Conservation (phyloP, 2,329 filamentous ascomycete species). For the Alternaria sp. region DNA sequence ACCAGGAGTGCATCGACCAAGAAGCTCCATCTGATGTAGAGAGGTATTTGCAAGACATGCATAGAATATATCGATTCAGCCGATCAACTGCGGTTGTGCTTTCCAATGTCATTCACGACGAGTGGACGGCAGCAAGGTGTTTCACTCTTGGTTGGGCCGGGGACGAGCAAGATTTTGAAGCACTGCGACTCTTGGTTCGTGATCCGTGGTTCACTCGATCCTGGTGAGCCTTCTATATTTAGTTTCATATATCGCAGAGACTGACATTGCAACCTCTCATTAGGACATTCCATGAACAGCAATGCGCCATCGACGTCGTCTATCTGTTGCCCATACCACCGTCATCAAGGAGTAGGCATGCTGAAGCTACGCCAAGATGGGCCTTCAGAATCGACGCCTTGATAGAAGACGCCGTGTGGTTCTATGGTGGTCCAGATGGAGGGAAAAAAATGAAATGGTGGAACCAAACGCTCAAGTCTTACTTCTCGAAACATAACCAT, state of each 20-base stretch:
- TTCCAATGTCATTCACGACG: background rate
- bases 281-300: background rate
- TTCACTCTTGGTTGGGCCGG: background rate
- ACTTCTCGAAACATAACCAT: too few relatives aligned
- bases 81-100: background rate
- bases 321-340: background rate
- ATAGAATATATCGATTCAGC: background rate
- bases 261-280: background rate
- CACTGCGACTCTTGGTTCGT: accelerated
- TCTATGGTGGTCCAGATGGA: too few relatives aligned
- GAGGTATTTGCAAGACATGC: background rate
- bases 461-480: too few relatives aligned
- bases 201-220: background rate
- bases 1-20: background rate
- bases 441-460: too few relatives aligned
- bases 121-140: background rate
- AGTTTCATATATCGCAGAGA: accelerated
- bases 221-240: background rate
- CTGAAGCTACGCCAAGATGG: background rate
- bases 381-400: background rate
- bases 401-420: background rate
- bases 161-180: background rate
- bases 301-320: background rate
- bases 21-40: background rate
- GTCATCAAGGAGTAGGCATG: background rate